phyloP scores from a whole-genome alignment of 2,329 filamentous ascomycete species.

The Aspergillus hiratsukae region DNA sequence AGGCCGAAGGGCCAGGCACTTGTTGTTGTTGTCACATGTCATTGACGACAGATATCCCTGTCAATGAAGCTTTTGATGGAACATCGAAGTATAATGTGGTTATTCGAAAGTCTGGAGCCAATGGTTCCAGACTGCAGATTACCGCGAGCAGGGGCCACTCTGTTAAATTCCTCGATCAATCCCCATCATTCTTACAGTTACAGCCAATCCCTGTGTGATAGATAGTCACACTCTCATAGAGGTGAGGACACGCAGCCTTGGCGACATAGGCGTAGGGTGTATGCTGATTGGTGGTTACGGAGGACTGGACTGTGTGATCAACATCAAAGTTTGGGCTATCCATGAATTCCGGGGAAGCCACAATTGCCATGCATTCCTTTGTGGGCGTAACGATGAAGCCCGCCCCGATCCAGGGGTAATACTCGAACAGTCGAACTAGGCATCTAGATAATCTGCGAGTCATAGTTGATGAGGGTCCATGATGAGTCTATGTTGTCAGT shows the following conservation, averaged over 20 bases:
- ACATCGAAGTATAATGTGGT: not conserved
- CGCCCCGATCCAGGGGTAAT: not conserved
- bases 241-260: not conserved
- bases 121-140: not conserved
- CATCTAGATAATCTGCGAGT: not conserved
- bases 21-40: not conserved
- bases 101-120: not conserved
- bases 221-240: not conserved
- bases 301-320: conserved; percentile 16
- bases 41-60: not conserved
- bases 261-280: not conserved
- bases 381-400: not conserved
- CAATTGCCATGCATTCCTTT: not conserved
- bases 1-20: too few relatives aligned
- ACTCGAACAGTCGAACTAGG: not conserved
- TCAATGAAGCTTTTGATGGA: not conserved
- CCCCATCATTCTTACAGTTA: not conserved
- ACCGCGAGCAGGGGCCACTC: not conserved
- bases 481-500: not conserved
- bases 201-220: not conserved
- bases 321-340: conserved; percentile 16
- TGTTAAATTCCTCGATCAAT: not conserved
- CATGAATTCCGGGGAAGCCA: conserved; percentile 13
- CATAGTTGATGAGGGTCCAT: not conserved
- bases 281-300: not conserved